phyloP scores from a whole-genome alignment of 2,329 filamentous ascomycete genomes.

The Polytolypa hystricis region DNA sequence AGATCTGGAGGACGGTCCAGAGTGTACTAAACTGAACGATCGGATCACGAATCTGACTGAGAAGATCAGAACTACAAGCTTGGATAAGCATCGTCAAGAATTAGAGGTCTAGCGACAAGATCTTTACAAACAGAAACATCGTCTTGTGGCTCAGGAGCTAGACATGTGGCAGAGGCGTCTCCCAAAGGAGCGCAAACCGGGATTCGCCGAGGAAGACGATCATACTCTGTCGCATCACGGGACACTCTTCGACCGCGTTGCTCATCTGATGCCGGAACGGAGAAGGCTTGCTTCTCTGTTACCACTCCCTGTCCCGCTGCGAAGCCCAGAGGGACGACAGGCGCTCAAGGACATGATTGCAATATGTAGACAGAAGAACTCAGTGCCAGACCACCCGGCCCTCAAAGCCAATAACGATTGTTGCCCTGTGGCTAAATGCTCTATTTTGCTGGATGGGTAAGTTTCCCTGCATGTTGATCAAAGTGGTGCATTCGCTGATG shows the following conservation, averaged over 20 bases:
- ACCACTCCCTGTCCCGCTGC: conserved; percentile 4
- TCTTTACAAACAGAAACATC: conserved; percentile 1
- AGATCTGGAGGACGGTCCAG: conserved; percentile 2
- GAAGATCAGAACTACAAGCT: neutral
- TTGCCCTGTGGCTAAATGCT: conserved; percentile 1
- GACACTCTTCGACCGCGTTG: conserved; percentile 5
- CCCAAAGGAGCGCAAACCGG: neutral
- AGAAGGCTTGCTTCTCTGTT: conserved; percentile 6
- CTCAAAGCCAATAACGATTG: neutral
- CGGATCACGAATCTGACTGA: neutral
- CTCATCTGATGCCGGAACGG: conserved; percentile 6
- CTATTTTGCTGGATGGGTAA: neutral
- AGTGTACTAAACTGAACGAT: neutral
- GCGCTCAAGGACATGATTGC: conserved; percentile 4
- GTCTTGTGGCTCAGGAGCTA: conserved; percentile 1
- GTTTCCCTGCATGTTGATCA: neutral
- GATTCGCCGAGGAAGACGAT: neutral
- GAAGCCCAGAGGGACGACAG: conserved; percentile 5
- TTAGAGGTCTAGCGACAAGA: neutral
- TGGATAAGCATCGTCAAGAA: neutral
- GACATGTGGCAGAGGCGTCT: neutral
- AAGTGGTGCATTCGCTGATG: neutral
- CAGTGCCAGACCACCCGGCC: conserved; percentile 5
- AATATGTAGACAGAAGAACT: conserved; percentile 1
- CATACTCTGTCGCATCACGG: conserved; percentile 5